These are phyloP conservation scores for Komagataella kurtzmanii DNA, from an alignment of 805 yeast species.

Conservation along the genomic window DNA sequence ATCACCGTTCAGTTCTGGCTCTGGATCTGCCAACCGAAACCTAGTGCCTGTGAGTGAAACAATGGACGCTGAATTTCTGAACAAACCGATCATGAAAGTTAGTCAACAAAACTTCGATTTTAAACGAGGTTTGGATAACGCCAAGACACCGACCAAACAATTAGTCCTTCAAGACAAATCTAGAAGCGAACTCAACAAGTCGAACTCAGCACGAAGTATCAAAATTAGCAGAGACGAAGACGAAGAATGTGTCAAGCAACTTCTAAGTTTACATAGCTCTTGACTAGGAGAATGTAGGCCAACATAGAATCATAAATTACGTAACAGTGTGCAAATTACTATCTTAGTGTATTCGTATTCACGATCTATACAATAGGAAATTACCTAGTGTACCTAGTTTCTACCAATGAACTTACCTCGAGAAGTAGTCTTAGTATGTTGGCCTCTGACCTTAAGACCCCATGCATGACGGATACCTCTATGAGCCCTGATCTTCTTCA, in stretches of 20 bases:
- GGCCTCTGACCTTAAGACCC: slow-evolving; percentile 99
- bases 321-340: neutral
- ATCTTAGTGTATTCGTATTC: neutral
- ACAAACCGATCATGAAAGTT: neutral
- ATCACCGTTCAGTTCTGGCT: neutral
- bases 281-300: neutral
- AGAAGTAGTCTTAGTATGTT: slow-evolving; percentile 99
- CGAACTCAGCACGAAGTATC: neutral
- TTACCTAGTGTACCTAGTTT: neutral
- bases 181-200: neutral
- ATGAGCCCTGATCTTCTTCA: slow-evolving; percentile 99
- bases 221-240: neutral
- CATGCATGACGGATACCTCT: slow-evolving; percentile 99
- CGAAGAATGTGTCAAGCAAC: neutral
- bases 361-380: neutral
- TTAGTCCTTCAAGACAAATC: neutral
- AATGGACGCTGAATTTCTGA: neutral
- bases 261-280: neutral
- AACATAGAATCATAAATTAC: neutral
- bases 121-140: neutral
- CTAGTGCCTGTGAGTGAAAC: neutral
- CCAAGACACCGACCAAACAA: neutral
- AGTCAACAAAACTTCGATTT: neutral
- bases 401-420: slow-evolving; percentile 47
- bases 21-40: neutral